Evolutionary conservation across 805 yeast genomes (phyloP), one percentile per base, ranked within the genome.

Genomic region (Zygoascus flipseniorum): DNA sequence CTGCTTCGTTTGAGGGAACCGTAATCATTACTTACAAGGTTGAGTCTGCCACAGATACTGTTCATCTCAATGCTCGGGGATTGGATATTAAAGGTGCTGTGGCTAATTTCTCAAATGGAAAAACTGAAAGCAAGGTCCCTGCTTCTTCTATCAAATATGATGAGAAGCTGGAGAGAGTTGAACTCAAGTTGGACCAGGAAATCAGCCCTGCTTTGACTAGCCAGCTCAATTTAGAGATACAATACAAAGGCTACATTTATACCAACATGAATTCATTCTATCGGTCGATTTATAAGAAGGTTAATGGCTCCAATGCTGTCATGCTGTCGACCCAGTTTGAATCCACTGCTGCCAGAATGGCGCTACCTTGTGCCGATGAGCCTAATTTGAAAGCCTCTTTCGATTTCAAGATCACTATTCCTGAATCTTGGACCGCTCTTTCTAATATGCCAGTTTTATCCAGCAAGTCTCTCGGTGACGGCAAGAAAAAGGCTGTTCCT

Each of bases 321-420:
- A 75, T 86, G 77, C 87, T 89, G 45, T 83, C 90, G 47, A 85
- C 95, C 46, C 95, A 86, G 70, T 83, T 86, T 80, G 95, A 86
- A 71, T 83, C 95, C 23, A 84, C 92, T 19, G 93, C 86, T 65
- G 87, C 92, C 61, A 81, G 95, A 62, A 78, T 89, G 62, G 93
- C 93, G 9, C 86, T 86, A 76, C 95, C 95, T 35, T 85, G 86
- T 65, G 85, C 83, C 62, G 95, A 86, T 69, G 93, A 86, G 67
- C 95, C 95, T 20, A 80, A 86, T 53, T 76, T 84, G 55, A 86
- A 86, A 71, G 88, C 93, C 23, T 74, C 81, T 50, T 86, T 83
- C 63, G 83, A 81, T 53, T 73, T 86, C 54, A 71, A 82, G 41
- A 73, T 86, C 65, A 74, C 84, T 54, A 56, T 67, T 18, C 69